Base-by-base conservation (phyloP, 2,329 filamentous ascomycete genomes). In the Beauveria pseudobassiana region DNA sequence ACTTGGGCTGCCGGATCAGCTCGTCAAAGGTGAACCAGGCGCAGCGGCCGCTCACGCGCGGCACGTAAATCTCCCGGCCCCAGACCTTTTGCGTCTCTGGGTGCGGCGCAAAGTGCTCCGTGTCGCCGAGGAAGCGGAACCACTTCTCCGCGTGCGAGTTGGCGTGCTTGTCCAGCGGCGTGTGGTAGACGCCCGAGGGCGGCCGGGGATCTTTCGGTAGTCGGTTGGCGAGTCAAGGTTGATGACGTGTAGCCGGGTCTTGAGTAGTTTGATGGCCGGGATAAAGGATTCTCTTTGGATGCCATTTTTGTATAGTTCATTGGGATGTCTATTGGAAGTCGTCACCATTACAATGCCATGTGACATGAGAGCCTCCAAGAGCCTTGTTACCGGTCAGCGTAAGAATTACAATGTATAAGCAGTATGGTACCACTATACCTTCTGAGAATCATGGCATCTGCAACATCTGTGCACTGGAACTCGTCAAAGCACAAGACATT, bases 401-500 rank as follows among this genome's bases (percentile, higher is more conserved):
- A 42, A 38, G 16, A 16, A 14, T 4, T 10, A 8, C n/a, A 38
- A 16, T 10, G 26, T 9, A 28, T 45, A 20, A 1, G 6, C 22
- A 7, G 26, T 14, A 42, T 16, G 22, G 14, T 14, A 18, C 43
- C 42, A n/a, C 14, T 74, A 54, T 73, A 87, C 80, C 90, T 83
- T 68, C 95, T 84, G 67, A 99, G 74, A 68, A 99, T 99, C 95
- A 99, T 99, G 68, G 95, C 95, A 77, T 98, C 93, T 18, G 95
- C 95, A 38, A 99, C 93, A 75, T 99, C 95, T 45, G 95, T 99
- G 72, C 93, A 97, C 73, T 99, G 95, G 71, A 99, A 99, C 77
- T 99, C 95, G 75, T 99, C 95, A 72, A 99, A 99, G 74, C 95
- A 99, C 46, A 99, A 80, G 28, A 99, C 91, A 62, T 89, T 91